Percentiles rank a stretch among this genome's conserved stretches.
Evolutionary conservation across 768 basidiomycete species (phyloP).

Genomic region (Crassisporium funariophilum): DNA sequence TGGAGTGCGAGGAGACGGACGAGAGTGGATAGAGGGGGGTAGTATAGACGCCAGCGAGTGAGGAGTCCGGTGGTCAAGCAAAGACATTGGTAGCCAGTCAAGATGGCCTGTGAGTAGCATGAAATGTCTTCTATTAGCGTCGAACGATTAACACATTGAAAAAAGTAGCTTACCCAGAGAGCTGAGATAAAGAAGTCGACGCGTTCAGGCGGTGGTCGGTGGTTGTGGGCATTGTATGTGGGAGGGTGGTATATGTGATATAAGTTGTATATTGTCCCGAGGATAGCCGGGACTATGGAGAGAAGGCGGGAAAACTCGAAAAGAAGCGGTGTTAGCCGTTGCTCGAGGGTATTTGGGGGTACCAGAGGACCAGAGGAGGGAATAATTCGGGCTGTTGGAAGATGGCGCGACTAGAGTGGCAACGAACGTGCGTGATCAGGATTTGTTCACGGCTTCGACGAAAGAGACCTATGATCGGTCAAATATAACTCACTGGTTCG

Average conservation of each 20-base stretch:
- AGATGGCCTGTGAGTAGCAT: constrained; percentile 58
- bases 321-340: constrained; percentile 56
- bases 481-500: constrained; percentile 66
- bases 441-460: background rate
- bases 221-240: constrained; percentile 9
- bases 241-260: constrained; percentile 54
- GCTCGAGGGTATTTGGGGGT: constrained; percentile 48
- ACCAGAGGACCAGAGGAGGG: constrained; percentile 51
- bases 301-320: constrained; percentile 73
- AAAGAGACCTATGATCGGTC: constrained; percentile 3
- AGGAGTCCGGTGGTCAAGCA: constrained; percentile 86
- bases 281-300: constrained; percentile 70
- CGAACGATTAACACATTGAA: background rate
- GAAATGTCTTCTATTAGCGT: constrained; percentile 3
- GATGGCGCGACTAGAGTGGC: constrained; percentile 54
- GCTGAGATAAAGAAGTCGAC: constrained; percentile 69
- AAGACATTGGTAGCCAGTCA: constrained; percentile 91
- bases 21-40: constrained; percentile 83
- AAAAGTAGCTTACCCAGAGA: constrained; percentile 61
- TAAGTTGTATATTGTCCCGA: constrained; percentile 65
- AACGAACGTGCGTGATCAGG: constrained; percentile 3
- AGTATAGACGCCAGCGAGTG: constrained; percentile 89
- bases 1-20: constrained; percentile 92
- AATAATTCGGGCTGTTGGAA: constrained; percentile 70
- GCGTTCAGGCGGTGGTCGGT: constrained; percentile 46